These are phyloP conservation scores for Eleusine coracana DNA, from an alignment of 176 grass and related monocot genomes.

Conservation along the genomic window DNA sequence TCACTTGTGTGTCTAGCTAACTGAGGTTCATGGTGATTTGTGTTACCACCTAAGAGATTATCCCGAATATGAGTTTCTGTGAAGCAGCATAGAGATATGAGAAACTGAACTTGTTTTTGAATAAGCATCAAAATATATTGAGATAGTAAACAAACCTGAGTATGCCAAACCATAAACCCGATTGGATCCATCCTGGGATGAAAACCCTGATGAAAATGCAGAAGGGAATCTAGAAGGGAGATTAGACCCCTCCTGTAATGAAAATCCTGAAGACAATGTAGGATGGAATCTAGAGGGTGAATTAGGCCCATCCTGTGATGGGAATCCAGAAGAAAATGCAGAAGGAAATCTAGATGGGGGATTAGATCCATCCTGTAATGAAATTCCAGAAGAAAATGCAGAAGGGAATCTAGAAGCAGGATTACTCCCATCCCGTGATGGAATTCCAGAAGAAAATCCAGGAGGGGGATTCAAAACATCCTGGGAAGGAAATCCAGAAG, in stretches of 20 bases:
- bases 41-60: slow-evolving; percentile 48
- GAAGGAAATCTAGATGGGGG: slow-evolving; percentile 34
- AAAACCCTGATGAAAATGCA: slow-evolving; percentile 49
- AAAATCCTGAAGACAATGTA: slow-evolving; percentile 43
- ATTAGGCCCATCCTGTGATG: slow-evolving; percentile 55
- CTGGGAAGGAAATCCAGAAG: slow-evolving; percentile 52
- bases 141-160: slow-evolving; percentile 48
- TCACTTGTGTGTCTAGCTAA: slow-evolving; percentile 62
- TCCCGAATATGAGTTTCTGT: slow-evolving; percentile 56
- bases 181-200: slow-evolving; percentile 54
- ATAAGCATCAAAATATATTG: slow-evolving; percentile 2
- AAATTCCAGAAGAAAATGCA: slow-evolving; percentile 45
- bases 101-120: slow-evolving; percentile 27
- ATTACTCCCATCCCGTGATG: slow-evolving; percentile 46
- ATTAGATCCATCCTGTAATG: slow-evolving; percentile 27
- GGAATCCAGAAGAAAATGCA: slow-evolving; percentile 54
- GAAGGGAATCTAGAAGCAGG: slow-evolving; percentile 40
- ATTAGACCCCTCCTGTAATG: slow-evolving; percentile 43
- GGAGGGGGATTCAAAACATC: slow-evolving; percentile 50
- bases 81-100: slow-evolving; percentile 33
- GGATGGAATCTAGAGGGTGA: slow-evolving; percentile 35
- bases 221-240: slow-evolving; percentile 20
- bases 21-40: slow-evolving; percentile 63
- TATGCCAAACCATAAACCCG: slow-evolving; percentile 44
- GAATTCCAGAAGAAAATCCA: slow-evolving; percentile 36